Conservation (phyloP, 768 basidiomycete species). For the Cystofilobasidium ferigula region DNA sequence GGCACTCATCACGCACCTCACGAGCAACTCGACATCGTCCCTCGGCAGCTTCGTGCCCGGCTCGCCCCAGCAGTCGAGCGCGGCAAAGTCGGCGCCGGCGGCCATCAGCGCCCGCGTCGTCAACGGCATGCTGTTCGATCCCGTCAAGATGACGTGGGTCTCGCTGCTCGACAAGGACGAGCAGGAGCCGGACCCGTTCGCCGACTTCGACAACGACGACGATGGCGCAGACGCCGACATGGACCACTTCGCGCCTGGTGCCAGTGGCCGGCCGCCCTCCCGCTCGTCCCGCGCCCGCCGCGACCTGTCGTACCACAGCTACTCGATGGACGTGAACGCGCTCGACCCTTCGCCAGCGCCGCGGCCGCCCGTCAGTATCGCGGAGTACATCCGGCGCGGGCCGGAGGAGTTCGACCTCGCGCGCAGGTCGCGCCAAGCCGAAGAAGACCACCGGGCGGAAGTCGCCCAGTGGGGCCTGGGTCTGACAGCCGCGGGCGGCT, state of each 20-base stretch:
- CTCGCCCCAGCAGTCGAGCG: constrained; percentile 38
- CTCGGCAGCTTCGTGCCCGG: constrained; percentile 47
- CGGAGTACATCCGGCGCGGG: constrained; percentile 13
- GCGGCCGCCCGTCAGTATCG: constrained; percentile 34
- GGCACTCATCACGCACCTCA: constrained; percentile 87
- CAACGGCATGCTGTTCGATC: constrained; percentile 97
- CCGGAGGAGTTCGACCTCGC: constrained; percentile 9
- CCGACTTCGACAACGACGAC: constrained; percentile 82
- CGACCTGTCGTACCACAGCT: constrained; percentile 36
- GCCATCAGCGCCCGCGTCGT: constrained; percentile 61
- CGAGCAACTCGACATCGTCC: constrained; percentile 73
- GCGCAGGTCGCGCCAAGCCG: constrained; percentile 56
- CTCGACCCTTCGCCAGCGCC: constrained; percentile 29
- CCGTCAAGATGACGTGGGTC: constrained; percentile 88
- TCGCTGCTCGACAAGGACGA: constrained; percentile 67
- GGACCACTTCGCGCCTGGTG: constrained; percentile 52
- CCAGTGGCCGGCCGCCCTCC: constrained; percentile 33
- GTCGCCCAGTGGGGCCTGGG: constrained; percentile 61
- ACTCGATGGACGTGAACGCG: background rate
- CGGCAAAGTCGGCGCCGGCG: constrained; percentile 12
- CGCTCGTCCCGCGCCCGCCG: constrained; percentile 35
- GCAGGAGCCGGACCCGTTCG: constrained; percentile 92
- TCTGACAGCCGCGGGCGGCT: background rate
- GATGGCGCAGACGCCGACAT: constrained; percentile 55
- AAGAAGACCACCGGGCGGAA: constrained; percentile 69